These are phyloP conservation scores for Ogataea paraovalis DNA, from an alignment of 805 yeast genomes.

Conservation along the genomic window DNA sequence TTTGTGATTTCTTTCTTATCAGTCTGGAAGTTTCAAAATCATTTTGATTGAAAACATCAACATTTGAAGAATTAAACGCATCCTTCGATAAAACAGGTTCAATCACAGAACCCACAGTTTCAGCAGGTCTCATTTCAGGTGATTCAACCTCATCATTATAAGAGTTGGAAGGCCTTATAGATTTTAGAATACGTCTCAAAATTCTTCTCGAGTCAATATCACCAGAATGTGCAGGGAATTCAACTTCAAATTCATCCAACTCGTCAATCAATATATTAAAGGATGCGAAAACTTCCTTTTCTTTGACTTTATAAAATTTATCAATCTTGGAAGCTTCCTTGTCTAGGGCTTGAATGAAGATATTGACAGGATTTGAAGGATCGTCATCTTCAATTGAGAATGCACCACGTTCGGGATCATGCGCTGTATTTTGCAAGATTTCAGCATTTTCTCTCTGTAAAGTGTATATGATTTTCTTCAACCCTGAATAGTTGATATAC, in stretches of 20 bases:
- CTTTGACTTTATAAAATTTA: conserved; percentile 66
- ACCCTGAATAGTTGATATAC: conserved; percentile 42
- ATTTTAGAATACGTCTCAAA: conserved; percentile 14
- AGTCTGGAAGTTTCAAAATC: conserved; percentile 18
- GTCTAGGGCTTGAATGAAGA: conserved; percentile 72
- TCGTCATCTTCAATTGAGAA: conserved; percentile 31
- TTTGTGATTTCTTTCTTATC: conserved; percentile 27
- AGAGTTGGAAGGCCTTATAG: conserved; percentile 10
- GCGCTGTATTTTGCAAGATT: conserved; percentile 20
- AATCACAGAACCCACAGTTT: background rate
- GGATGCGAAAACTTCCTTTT: conserved; percentile 48
- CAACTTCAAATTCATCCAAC: conserved; percentile 53
- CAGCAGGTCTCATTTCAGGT: background rate
- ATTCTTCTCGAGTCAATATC: conserved; percentile 14
- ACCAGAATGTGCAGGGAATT: conserved; percentile 21
- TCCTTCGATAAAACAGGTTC: conserved; percentile 17
- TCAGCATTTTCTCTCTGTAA: conserved; percentile 61
- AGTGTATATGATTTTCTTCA: conserved; percentile 73
- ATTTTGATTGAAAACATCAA: conserved; percentile 2
- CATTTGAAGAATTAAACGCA: conserved; percentile 15
- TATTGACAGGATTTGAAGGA: conserved; percentile 43
- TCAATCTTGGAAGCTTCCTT: conserved; percentile 74
- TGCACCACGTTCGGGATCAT: conserved; percentile 25
- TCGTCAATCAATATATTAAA: conserved; percentile 59
- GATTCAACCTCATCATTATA: conserved; percentile 5